Base-by-base conservation (phyloP, 495 filamentous ascomycete genomes). In the Penicillium arizonense region DNA sequence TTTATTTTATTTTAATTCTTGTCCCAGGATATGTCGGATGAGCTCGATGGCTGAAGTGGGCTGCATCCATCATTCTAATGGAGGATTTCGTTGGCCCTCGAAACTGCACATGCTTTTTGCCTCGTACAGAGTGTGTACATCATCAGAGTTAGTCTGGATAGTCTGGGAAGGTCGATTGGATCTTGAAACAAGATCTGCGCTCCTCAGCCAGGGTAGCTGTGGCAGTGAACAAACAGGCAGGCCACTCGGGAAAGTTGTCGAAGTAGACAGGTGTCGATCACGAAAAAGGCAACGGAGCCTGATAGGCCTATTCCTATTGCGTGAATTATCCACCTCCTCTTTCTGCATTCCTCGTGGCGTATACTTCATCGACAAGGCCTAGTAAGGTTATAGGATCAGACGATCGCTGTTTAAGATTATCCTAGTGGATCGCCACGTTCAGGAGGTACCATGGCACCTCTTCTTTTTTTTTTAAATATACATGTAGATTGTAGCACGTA, bases 371-470 rank as follows among this genome's bases (percentile, higher is more conserved):
- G 4, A 47, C 28, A 14, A n/a, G n/a, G 20, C 10, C 28, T 42
- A 58, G 55, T 62, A 59, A 59, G 59, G 53, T 55, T 57, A 18
- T 33, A 24, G 26, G 38, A 56, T 51, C 39, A 59, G 45, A 50
- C 14, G 63, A 65, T 65, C 59, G 42, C 34, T 45, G 50, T 12
- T 55, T 52, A 55, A 53, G 52, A 62, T 62, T 50, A 41, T 49
- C 3, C 23, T 37, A 43, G 57, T 65, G 63, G 60, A 53, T 54
- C 46, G 35, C 60, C 60, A 63, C 60, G 60, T 63, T 65, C 52
- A 50, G 44, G 21, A 60, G 53, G 56, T 49, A 37, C 44, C 51
- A 54, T 32, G 39, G 47, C 41, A 47, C 26, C 51, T 49, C 44
- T 38, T 32, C 41, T 52, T 26, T 44, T 50, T 13, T 23, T 13